Base-by-base conservation (phyloP, 257 asterid species). In the Ilex aquifolium region DNA sequence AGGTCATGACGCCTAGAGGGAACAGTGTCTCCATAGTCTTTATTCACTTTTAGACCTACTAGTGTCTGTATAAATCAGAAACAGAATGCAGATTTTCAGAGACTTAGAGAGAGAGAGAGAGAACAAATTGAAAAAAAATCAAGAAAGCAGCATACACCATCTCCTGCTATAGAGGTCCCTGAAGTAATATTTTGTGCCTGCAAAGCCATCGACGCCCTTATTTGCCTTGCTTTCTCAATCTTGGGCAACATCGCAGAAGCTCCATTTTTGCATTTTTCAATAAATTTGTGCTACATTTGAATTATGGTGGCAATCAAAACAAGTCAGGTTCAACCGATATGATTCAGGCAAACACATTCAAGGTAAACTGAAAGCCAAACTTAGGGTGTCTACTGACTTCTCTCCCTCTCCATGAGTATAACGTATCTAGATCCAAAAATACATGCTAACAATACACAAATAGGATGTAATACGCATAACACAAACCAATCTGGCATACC, bases 221-320 rank as follows among this genome's bases (percentile, higher is more conserved):
- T 69, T 56, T 85, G 79, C 78, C 76, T 93, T 55, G 97, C 95
- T 82, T 85, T 87, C 83, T 87, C 96, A 72, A 93, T 81, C 85
- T 83, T 93, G 16, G 95, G 97, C 70, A 90, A 72, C 97, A 93
- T 83, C 27, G 82, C 63, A 65, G 95, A 83, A 68, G 97, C 96
- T 70, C 88, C 95, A 72, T 70, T 72, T 87, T 87, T 87, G 76
- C 91, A 90, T 79, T 91, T 93, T 79, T 90, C 97, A 57, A 93
- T 86, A 83, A 93, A 93, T 80, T 93, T 90, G 88, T 93, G 99
- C 99, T 92, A 53, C 14, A 2, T 57, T 80, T 66, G 61, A 74
- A 16, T 57, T 65, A 64, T 56, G 69, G 40, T 70, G 32, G 32
- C 50, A 60, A 74, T 53, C 59, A 65, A 67, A 27, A 54, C 56